These are phyloP conservation scores for Aspergillus niger DNA, from an alignment of 2,329 filamentous ascomycete genomes.

Conservation along the genomic window DNA sequence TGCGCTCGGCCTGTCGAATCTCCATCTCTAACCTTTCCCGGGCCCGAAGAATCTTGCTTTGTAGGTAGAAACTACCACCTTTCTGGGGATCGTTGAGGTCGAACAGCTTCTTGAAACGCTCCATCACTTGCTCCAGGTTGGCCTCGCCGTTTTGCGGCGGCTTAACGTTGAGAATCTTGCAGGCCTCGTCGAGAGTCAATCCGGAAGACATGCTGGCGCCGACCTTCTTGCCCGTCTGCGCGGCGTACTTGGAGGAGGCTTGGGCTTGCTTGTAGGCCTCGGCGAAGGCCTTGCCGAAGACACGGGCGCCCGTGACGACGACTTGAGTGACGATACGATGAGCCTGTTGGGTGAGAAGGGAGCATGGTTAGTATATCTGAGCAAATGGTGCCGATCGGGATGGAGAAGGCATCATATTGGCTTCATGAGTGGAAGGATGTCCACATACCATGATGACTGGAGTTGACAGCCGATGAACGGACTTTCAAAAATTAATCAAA, in stretches of 20 bases:
- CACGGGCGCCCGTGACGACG: constrained; percentile 84
- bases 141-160: constrained; percentile 76
- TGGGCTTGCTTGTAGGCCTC: constrained; percentile 96
- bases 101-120: constrained; percentile 91
- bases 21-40: constrained; percentile 91
- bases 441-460: constrained; percentile 14
- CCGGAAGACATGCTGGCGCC: constrained; percentile 64
- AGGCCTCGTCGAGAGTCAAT: constrained; percentile 93
- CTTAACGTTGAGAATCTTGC: constrained; percentile 94
- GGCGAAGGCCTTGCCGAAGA: constrained; percentile 86
- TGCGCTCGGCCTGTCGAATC: constrained; percentile 70
- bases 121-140: constrained; percentile 76
- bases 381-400: neutral
- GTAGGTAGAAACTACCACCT: constrained; percentile 95
- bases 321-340: constrained; percentile 94
- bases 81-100: constrained; percentile 94
- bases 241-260: constrained; percentile 79
- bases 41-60: constrained; percentile 92
- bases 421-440: neutral
- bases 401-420: neutral
- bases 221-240: constrained; percentile 61
- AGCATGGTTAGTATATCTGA: neutral
- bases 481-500: neutral
- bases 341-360: constrained; percentile 59
- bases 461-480: neutral